These are phyloP conservation scores for Paralagenidium karlingii DNA, from an alignment of 352 stramenopile genomes.

Conservation along the genomic window DNA sequence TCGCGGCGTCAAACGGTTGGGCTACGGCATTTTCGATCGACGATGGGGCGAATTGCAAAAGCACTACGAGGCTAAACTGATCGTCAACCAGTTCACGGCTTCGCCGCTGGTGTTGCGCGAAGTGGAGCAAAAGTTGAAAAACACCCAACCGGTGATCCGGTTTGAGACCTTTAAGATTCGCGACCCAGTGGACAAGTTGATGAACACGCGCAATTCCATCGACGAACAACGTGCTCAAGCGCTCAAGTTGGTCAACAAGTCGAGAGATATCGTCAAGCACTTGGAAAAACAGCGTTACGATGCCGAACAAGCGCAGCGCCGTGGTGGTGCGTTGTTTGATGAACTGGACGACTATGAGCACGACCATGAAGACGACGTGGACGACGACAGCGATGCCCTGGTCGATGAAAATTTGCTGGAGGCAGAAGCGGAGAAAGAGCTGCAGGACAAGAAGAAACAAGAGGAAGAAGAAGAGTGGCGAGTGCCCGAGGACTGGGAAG, in stretches of 20 bases:
- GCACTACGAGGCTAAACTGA: constrained; percentile 76
- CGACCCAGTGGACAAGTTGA: constrained; percentile 66
- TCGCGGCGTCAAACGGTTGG: constrained; percentile 67
- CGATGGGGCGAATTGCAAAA: constrained; percentile 76
- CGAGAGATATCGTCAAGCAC: constrained; percentile 17
- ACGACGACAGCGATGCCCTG: constrained; percentile 44
- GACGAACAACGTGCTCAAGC: constrained; percentile 43
- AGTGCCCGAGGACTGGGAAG: no score
- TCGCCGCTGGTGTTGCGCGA: constrained; percentile 52
- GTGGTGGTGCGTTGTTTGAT: constrained; percentile 22
- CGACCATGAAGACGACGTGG: constrained; percentile 39
- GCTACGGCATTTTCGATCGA: constrained; percentile 75
- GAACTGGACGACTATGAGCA: constrained; percentile 1
- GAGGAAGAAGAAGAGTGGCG: no score
- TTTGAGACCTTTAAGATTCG: constrained; percentile 82
- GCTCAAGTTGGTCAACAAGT: constrained; percentile 11
- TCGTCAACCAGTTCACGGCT: constrained; percentile 81
- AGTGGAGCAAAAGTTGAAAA: constrained; percentile 73
- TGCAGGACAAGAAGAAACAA: no score
- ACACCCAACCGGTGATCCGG: constrained; percentile 73
- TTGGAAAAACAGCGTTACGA: constrained; percentile 18
- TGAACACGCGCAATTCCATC: constrained; percentile 69
- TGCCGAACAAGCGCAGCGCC: constrained; percentile 10
- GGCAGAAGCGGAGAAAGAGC: no score
- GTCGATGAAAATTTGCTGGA: no score